phyloP scores from a whole-genome alignment of 208 protist species.

The Trypanosoma vivax region DNA sequence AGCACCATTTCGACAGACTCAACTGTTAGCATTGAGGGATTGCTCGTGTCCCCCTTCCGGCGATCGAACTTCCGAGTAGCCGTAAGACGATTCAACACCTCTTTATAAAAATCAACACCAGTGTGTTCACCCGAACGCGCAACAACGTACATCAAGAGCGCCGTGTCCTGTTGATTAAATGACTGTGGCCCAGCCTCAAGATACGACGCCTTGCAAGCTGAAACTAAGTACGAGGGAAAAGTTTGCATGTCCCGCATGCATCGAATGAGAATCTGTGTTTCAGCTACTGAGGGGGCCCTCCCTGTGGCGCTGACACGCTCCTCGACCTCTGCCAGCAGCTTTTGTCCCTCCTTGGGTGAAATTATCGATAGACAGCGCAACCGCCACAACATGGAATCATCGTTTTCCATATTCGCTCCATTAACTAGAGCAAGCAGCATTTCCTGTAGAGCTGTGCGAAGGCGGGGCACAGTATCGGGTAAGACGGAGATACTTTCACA shows the following conservation, averaged over 20 bases:
- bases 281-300: neutral
- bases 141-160: slow-evolving; percentile 11
- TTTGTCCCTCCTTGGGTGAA: slow-evolving; percentile 7
- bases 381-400: slow-evolving; percentile 3
- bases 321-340: slow-evolving; percentile 3
- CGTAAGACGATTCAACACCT: slow-evolving; percentile 13
- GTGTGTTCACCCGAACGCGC: slow-evolving; percentile 12
- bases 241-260: slow-evolving; percentile 8
- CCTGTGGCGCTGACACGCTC: slow-evolving; percentile 3
- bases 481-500: slow-evolving; percentile 9
- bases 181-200: neutral
- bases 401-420: neutral
- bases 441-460: slow-evolving; percentile 1
- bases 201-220: slow-evolving; percentile 13
- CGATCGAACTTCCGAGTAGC: slow-evolving; percentile 17
- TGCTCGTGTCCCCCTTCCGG: slow-evolving; percentile 1
- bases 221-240: slow-evolving; percentile 16
- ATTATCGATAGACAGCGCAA: slow-evolving; percentile 15
- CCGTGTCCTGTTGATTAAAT: slow-evolving; percentile 16
- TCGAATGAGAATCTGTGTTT: slow-evolving; percentile 11
- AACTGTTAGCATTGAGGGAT: slow-evolving; percentile 1
- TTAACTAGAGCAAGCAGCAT: neutral
- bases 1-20: slow-evolving; percentile 7
- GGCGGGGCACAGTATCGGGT: neutral
- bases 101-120: slow-evolving; percentile 10